Evolutionary conservation across 352 stramenopile species (phyloP), one percentile per base, ranked within the genome.

Genomic region (Phytopythium vexans): DNA sequence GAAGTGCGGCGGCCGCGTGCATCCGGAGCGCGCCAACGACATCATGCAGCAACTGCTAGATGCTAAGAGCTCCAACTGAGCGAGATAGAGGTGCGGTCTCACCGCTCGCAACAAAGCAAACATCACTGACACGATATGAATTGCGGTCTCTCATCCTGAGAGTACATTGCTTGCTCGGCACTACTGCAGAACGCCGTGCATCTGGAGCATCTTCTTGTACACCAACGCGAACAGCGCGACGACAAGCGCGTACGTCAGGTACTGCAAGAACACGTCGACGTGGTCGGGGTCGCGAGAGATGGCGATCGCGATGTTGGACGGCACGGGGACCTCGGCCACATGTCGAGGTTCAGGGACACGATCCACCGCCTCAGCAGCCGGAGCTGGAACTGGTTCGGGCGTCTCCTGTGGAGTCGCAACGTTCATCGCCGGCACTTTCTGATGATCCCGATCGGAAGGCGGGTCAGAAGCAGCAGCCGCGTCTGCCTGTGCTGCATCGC

Each of bases 151-250:
- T 43, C 41, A 40, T 40, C 36, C 7, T 40, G 36, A 7, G 36
- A 40, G 36, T 11, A 40, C 39, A 41, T 43, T n/a, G n/a, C 35
- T 6, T 60, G 36, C 41, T 59, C 58, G n/a, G n/a, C n/a, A n/a
- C n/a, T 43, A 74, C 48, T 83, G 74, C 8, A 89, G 44, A 12
- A 89, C 56, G 36, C 82, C 82, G 36, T 92, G 74, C 57, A 78
- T 70, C 56, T 92, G 81, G 31, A 92, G 61, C n/a, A 92, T 62
- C 52, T 88, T 88, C 59, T 86, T 89, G 68, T 92, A 92, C 15
- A 92, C 54, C 31, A 92, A 43, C 0, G 77, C 82, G 52, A 92
- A 85, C 9, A 92, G 62, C 34, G 79, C 82, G 5, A 90, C 64
- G 5, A 85, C 65, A 9, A 89, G 71, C 4, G 68, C 79, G 34